phyloP scores from a whole-genome alignment of 202 grass and related monocot genomes.

The Zizania palustris region DNA sequence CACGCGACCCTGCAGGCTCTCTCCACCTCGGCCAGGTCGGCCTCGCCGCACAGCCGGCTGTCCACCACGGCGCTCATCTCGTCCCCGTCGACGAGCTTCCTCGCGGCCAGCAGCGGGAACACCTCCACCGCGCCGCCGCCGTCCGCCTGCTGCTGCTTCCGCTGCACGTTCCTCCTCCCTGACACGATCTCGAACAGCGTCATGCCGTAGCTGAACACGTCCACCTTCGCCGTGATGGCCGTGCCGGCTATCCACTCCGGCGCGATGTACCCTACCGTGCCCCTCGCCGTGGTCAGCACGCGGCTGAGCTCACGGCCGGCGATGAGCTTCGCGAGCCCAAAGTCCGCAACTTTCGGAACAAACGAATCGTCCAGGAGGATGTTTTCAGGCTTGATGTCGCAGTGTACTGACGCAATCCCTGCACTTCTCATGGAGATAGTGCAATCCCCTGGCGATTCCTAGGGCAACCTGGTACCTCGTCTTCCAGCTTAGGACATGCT shows the following conservation, averaged over 20 bases:
- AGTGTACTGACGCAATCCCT: not conserved
- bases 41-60: not conserved
- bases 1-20: conserved; percentile 50
- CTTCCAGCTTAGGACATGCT: not conserved
- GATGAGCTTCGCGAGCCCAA: conserved; percentile 16
- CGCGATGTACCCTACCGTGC: conserved; percentile 46
- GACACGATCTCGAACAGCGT: no score
- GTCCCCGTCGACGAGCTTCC: not conserved
- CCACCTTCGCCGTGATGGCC: no score
- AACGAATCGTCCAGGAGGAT: not conserved
- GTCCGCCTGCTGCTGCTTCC: no score
- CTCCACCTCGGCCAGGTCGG: not conserved
- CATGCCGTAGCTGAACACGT: no score
- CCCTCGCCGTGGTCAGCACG: not conserved
- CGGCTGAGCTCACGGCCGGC: no score
- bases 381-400: not conserved
- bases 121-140: no score
- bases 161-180: no score
- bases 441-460: not conserved
- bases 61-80: not conserved
- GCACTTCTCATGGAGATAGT: not conserved
- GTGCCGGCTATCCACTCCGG: conserved; percentile 30
- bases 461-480: not conserved
- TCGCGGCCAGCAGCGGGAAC: not conserved
- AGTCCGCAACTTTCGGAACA: conserved; percentile 1